Evolutionary conservation across 148 eudicot species (phyloP).

Genomic region (Chenopodium formosanum): DNA sequence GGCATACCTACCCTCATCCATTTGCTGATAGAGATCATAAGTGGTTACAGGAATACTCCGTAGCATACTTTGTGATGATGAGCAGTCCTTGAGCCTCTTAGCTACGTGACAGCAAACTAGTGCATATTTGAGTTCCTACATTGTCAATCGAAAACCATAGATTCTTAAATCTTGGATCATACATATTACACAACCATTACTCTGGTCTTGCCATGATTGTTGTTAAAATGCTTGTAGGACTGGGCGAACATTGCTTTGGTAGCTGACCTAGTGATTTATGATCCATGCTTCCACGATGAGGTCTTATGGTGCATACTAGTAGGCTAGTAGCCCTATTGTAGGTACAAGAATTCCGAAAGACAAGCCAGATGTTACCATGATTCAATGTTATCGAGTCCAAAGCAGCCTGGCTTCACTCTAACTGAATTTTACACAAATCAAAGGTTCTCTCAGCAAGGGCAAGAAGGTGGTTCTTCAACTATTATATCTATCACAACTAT

Average conservation of each 20-base stretch:
- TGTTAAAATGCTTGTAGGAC: conserved; percentile 12
- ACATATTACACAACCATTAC: not conserved
- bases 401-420: conserved; percentile 16
- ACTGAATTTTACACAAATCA: not conserved
- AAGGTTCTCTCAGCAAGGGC: not conserved
- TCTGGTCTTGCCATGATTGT: not conserved
- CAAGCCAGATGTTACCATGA: conserved; percentile 34
- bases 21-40: conserved; percentile 12
- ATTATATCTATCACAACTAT: not conserved
- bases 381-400: conserved; percentile 20
- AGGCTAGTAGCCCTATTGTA: conserved; percentile 13
- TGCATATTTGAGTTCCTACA: not conserved
- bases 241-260: conserved; percentile 25
- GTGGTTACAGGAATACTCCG: conserved; percentile 29
- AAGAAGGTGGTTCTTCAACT: not conserved
- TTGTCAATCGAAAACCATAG: not conserved
- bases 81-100: conserved; percentile 22
- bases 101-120: conserved; percentile 18
- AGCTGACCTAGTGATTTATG: conserved; percentile 12
- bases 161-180: not conserved
- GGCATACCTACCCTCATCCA: too few species aligned
- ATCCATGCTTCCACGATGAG: conserved; percentile 8
- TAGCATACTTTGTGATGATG: conserved; percentile 29
- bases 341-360: conserved; percentile 27
- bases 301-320: conserved; percentile 27